Evolutionary conservation across 495 filamentous ascomycete genomes (phyloP).

Genomic region (Neurospora sp.): DNA sequence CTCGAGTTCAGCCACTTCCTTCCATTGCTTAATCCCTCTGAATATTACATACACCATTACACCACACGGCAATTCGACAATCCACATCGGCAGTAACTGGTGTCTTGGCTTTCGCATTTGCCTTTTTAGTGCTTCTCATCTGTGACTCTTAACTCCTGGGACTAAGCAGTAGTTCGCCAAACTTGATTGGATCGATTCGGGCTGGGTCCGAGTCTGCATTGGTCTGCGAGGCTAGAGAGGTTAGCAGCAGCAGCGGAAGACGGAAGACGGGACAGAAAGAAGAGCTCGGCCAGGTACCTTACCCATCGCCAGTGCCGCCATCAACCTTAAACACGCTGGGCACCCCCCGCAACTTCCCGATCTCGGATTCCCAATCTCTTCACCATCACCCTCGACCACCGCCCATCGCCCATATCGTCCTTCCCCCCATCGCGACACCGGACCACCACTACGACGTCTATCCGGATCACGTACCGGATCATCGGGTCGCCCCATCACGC

Average conservation of each 20-base stretch:
- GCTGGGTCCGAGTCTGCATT: not conserved
- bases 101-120: not conserved
- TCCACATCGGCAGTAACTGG: not conserved
- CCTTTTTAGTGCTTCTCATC: not conserved
- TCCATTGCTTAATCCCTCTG: not conserved
- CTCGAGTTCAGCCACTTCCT: not conserved
- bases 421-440: constrained; percentile 20
- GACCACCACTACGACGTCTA: constrained; percentile 20
- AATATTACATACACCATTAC: not conserved
- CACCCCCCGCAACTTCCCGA: not conserved
- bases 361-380: not conserved
- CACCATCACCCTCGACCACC: not conserved
- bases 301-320: not conserved
- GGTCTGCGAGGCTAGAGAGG: not conserved
- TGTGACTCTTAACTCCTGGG: not conserved
- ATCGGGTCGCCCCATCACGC: constrained; percentile 14
- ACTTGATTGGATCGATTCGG: not conserved
- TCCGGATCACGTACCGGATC: constrained; percentile 9
- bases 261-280: not conserved
- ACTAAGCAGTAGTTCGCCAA: not conserved
- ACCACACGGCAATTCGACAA: not conserved
- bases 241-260: not conserved
- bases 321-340: not conserved
- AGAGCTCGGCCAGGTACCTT: not conserved
- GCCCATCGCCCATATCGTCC: not conserved